Percentiles rank a stretch among this genome's conserved stretches.
Evolutionary conservation across 805 yeast species (phyloP).

Genomic region (Ogataea salicorniae): DNA sequence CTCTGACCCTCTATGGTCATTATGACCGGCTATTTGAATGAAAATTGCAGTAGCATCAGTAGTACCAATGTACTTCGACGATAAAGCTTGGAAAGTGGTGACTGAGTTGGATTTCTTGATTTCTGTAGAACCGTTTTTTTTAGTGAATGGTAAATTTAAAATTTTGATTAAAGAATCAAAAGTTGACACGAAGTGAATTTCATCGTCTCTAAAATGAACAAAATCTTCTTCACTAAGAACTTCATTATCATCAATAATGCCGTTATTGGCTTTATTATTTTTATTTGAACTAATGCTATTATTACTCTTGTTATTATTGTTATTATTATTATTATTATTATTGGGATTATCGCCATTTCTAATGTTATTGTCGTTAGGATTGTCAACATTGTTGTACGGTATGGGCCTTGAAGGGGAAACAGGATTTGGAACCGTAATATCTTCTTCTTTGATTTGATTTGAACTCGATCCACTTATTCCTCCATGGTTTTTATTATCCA

Average conservation of each 20-base stretch:
- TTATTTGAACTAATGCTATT: neutral
- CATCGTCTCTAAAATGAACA: constrained; percentile 6
- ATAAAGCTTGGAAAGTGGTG: constrained; percentile 17
- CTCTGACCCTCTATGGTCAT: neutral
- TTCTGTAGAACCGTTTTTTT: constrained; percentile 13
- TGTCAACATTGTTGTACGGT: no score
- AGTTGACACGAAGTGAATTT: constrained; percentile 13
- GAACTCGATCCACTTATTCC: no score
- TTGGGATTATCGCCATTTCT: no score
- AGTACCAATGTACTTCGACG: constrained; percentile 16
- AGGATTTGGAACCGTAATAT: no score
- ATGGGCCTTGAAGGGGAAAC: no score
- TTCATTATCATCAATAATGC: neutral
- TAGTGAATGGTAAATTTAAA: constrained; percentile 14
- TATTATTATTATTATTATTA: neutral
- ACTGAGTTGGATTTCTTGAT: constrained; percentile 19
- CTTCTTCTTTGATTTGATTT: no score
- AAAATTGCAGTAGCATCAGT: constrained; percentile 19
- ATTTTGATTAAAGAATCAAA: constrained; percentile 15
- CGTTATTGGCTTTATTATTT: neutral
- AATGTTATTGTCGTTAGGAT: no score
- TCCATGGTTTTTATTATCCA: neutral
- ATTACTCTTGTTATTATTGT: neutral
- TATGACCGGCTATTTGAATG: constrained; percentile 11
- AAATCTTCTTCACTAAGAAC: neutral